Percentiles rank a stretch among this genome's conserved stretches.
These are phyloP conservation scores for Austroboletus novae-zelandiae DNA, from an alignment of 1,284 basidiomycete species.

Conservation along the genomic window DNA sequence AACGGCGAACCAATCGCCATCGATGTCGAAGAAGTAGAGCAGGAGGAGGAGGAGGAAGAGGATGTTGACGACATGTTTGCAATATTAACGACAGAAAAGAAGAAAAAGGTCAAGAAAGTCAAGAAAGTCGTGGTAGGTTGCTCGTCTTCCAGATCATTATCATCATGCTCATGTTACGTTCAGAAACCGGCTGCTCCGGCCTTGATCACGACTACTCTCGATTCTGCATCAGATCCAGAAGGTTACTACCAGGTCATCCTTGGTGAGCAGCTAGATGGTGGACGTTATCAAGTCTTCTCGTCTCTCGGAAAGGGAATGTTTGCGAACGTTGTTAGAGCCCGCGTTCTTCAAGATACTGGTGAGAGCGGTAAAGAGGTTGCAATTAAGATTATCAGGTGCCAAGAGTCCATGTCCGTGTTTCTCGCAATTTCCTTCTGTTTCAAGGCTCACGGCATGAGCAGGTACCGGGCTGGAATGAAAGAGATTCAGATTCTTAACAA, in stretches of 20 bases:
- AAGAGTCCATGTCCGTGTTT: constrained; percentile 89
- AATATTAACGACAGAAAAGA: constrained; percentile 53
- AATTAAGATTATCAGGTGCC: constrained; percentile 95
- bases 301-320: constrained; percentile 99
- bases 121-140: constrained; percentile 48
- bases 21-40: constrained; percentile 52
- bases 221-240: constrained; percentile 83
- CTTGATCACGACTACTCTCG: constrained; percentile 65
- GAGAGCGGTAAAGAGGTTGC: constrained; percentile 84
- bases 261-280: constrained; percentile 91
- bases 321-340: constrained; percentile 91
- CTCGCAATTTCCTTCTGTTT: constrained; percentile 3
- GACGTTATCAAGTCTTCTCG: constrained; percentile 93
- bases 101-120: constrained; percentile 60
- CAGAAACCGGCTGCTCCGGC: constrained; percentile 59
- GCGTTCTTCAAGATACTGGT: constrained; percentile 71
- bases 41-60: constrained; percentile 63
- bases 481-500: constrained; percentile 89
- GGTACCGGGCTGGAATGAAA: constrained; percentile 94
- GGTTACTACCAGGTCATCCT: constrained; percentile 96
- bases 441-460: constrained; percentile 33
- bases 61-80: constrained; percentile 93
- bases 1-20: constrained; percentile 38
- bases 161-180: constrained; percentile 10
- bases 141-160: neutral